Conservation (phyloP, 176 grass and related monocot species). For the Elymus sibiricus region DNA sequence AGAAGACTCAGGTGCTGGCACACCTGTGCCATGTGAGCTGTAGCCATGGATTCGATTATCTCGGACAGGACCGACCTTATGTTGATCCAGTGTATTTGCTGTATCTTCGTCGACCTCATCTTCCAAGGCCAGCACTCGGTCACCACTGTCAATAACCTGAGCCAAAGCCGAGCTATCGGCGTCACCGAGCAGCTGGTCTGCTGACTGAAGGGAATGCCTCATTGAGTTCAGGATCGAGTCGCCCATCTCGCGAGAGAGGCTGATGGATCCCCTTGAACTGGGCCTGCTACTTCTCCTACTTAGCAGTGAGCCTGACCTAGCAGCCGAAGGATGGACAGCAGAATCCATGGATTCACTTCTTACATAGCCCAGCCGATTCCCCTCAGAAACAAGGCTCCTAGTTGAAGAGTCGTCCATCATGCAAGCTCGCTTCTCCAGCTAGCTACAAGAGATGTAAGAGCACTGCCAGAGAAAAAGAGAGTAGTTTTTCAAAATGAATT, state of each 20-base stretch:
- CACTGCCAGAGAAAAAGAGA: not conserved
- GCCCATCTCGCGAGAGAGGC: slow-evolving; percentile 54
- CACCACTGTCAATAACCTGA: slow-evolving; percentile 68
- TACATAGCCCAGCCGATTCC: slow-evolving; percentile 10
- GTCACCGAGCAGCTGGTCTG: slow-evolving; percentile 58
- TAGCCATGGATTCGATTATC: slow-evolving; percentile 40
- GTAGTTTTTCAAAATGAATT: not conserved
- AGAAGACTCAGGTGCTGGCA: not conserved
- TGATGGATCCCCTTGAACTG: slow-evolving; percentile 52
- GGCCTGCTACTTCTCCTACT: slow-evolving; percentile 48
- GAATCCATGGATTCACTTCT: slow-evolving; percentile 46
- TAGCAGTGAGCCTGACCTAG: slow-evolving; percentile 28
- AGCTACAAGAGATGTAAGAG: slow-evolving; percentile 6
- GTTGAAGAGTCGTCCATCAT: slow-evolving; percentile 34
- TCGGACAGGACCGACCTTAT: slow-evolving; percentile 24
- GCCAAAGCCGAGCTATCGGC: slow-evolving; percentile 55
- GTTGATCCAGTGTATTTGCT: slow-evolving; percentile 13
- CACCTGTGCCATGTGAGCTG: slow-evolving; percentile 4
- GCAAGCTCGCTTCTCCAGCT: not conserved
- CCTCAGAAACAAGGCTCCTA: not conserved
- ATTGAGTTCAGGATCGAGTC: slow-evolving; percentile 70
- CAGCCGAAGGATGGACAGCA: slow-evolving; percentile 14
- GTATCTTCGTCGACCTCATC: slow-evolving; percentile 29
- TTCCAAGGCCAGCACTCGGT: slow-evolving; percentile 45
- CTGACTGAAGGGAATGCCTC: slow-evolving; percentile 68